Evolutionary conservation across 2,329 filamentous ascomycete genomes (phyloP).

Genomic region (Fusarium mexicanum): DNA sequence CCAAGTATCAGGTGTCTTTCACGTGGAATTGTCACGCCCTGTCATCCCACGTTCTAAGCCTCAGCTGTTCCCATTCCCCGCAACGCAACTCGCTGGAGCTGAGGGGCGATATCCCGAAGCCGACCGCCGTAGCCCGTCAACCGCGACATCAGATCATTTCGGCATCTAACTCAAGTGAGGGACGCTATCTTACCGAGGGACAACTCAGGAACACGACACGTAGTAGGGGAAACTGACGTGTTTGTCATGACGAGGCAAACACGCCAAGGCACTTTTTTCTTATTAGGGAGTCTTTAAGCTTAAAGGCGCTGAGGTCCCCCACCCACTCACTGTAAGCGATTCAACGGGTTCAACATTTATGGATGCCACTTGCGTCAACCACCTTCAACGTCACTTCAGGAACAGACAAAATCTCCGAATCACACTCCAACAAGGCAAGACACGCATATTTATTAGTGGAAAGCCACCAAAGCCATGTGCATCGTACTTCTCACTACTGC

Average conservation of each 20-base stretch:
- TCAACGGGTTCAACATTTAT: not conserved
- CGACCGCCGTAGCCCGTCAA: conserved; percentile 26
- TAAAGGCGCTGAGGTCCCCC: conserved; percentile 23
- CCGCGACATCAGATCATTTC: conserved; percentile 31
- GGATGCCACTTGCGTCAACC: conserved; percentile 22
- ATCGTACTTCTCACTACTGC: conserved; percentile 80
- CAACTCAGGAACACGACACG: conserved; percentile 17
- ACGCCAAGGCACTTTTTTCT: not conserved
- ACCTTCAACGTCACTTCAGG: conserved; percentile 6
- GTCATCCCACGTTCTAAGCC: not conserved
- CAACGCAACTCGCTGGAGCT: not conserved
- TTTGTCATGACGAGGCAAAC: not conserved
- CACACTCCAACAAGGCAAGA: not conserved
- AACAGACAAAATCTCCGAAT: conserved; percentile 1
- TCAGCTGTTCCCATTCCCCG: conserved; percentile 18
- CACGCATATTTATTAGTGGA: not conserved
- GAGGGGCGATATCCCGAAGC: conserved; percentile 29
- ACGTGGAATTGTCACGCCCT: not conserved
- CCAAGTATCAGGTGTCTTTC: not conserved
- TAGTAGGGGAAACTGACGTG: conserved; percentile 11
- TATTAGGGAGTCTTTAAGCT: conserved; percentile 25
- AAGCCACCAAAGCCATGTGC: conserved; percentile 65
- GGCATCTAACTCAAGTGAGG: not conserved
- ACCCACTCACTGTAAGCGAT: conserved; percentile 5
- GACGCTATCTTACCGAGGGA: conserved; percentile 33